A percentile compares a stretch with the other conserved stretches of the same genome.
Conservation (phyloP, 2,329 filamentous ascomycete species). For the Pseudonectria foliicola region DNA sequence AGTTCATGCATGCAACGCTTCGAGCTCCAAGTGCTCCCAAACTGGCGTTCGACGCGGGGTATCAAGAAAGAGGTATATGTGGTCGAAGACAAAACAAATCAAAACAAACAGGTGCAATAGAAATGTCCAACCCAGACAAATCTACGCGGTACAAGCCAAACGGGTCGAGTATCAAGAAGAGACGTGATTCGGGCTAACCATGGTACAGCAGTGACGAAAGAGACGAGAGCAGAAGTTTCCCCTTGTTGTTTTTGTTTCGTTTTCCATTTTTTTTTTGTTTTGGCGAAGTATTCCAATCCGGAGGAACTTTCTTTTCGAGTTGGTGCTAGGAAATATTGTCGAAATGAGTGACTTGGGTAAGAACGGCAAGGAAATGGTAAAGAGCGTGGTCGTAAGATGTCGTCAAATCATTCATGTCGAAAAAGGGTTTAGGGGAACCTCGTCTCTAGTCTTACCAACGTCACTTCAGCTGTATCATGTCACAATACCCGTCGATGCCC, state of each 20-base stretch:
- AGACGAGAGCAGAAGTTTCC: constrained; percentile 14
- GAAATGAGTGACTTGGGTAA: constrained; percentile 28
- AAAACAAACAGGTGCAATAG: constrained; percentile 7
- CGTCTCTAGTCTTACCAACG: constrained; percentile 9
- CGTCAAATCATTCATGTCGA: constrained; percentile 4
- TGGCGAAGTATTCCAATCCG: constrained; percentile 4
- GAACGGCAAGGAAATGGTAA: constrained; percentile 17
- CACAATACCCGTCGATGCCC: constrained; percentile 12
- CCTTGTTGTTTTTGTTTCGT: constrained; percentile 4
- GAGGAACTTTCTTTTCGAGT: constrained; percentile 5
- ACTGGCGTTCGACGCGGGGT: constrained; percentile 22
- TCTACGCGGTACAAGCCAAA: too few relatives aligned
- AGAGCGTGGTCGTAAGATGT: constrained; percentile 13
- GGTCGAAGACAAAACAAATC: constrained; percentile 21
- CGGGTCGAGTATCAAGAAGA: too few relatives aligned
- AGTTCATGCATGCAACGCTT: constrained; percentile 15
- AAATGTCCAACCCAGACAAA: too few relatives aligned
- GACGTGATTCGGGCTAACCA: too few relatives aligned
- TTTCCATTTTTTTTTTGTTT: constrained; percentile 17
- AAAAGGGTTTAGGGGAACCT: constrained; percentile 14
- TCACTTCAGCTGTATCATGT: constrained; percentile 13
- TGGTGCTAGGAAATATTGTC: constrained; percentile 20
- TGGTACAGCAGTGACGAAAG: background rate
- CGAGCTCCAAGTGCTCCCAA: constrained; percentile 15
- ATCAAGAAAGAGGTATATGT: constrained; percentile 25